phyloP scores from a whole-genome alignment of 179 eudicot species.

The Beta lomatogona region DNA sequence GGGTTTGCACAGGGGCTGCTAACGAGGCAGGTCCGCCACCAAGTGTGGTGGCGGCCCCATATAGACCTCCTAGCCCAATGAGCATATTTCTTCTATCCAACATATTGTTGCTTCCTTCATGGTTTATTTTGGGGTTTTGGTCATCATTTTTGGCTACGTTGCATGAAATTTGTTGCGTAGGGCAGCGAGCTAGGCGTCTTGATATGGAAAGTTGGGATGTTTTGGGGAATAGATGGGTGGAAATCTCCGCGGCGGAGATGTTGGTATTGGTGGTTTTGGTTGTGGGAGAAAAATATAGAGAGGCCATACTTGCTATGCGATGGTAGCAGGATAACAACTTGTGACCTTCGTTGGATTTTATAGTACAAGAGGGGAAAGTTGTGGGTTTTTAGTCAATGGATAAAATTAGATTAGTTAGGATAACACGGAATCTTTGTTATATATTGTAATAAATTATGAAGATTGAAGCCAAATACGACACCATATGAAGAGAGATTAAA shows the following conservation, averaged over 20 bases:
- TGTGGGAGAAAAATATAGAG: constrained; percentile 23
- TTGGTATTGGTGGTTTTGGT: constrained; percentile 20
- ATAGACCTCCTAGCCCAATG: constrained; percentile 35
- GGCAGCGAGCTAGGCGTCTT: not conserved
- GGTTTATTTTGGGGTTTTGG: constrained; percentile 21
- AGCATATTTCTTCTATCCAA: constrained; percentile 61
- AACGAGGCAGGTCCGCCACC: constrained; percentile 31
- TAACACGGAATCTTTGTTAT: not conserved
- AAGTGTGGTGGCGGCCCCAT: constrained; percentile 31
- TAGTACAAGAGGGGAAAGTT: not conserved
- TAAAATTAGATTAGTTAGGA: not conserved
- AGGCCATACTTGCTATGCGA: constrained; percentile 30
- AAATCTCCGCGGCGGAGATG: constrained; percentile 16
- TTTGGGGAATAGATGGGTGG: constrained; percentile 23
- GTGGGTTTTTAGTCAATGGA: not conserved
- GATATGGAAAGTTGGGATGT: constrained; percentile 37
- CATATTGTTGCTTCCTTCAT: constrained; percentile 16
- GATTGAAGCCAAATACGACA: not conserved
- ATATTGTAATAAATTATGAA: not conserved
- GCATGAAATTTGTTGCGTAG: constrained; percentile 34
- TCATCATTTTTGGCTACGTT: constrained; percentile 29
- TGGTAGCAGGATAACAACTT: not conserved
- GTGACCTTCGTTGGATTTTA: not conserved
- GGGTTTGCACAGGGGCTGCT: constrained; percentile 53
- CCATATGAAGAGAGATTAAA: not conserved